Evolutionary conservation across 139 green algal species (phyloP).

Genomic region (Protoeuglena noctilucae): DNA sequence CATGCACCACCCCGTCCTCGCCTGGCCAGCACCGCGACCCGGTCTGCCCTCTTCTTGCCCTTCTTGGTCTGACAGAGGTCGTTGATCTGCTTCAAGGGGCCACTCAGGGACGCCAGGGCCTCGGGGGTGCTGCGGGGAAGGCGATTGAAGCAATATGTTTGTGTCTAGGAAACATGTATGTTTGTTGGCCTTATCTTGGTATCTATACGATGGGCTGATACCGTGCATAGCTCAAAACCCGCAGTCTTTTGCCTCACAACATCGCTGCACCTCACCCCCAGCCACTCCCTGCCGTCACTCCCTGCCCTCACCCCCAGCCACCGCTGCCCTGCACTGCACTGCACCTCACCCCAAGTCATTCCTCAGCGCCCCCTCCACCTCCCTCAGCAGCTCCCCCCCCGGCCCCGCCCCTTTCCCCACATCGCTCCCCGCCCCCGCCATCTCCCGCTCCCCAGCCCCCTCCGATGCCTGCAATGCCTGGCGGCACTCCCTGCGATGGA

Average conservation of each 20-base stretch:
- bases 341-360: background rate
- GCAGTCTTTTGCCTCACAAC: conserved; percentile 11
- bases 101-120: conserved; percentile 47
- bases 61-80: conserved; percentile 32
- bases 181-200: too few species aligned
- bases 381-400: background rate
- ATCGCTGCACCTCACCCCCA: background rate
- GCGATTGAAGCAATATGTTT: too few species aligned
- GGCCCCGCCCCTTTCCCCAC: conserved; percentile 11
- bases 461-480: conserved; percentile 19
- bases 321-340: background rate
- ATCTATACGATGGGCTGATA: too few species aligned
- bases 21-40: conserved; percentile 22
- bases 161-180: too few species aligned
- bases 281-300: too few species aligned
- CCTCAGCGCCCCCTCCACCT: background rate
- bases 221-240: too few species aligned
- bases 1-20: conserved; percentile 3
- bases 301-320: background rate
- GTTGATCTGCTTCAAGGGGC: conserved; percentile 63
- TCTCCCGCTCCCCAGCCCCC: conserved; percentile 17
- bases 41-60: conserved; percentile 26
- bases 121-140: conserved; percentile 81
- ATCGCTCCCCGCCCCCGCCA: background rate
- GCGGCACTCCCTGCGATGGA: background rate